Percentiles rank a stretch among this genome's conserved stretches.
Evolutionary conservation across 2,329 filamentous ascomycete species (phyloP).

Genomic region (Penicillium sp.): DNA sequence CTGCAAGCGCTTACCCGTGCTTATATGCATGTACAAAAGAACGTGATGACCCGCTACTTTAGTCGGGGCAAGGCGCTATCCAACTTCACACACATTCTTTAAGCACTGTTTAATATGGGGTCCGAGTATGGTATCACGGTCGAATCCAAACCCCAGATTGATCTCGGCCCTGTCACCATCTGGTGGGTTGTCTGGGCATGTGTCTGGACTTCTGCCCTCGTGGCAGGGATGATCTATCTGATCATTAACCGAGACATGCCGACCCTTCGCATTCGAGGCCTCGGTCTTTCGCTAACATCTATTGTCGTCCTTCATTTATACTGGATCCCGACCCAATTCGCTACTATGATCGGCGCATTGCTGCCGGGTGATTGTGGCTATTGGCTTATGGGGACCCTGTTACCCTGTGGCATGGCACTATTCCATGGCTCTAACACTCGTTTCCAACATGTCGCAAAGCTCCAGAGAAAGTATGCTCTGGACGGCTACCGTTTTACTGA

Average conservation of each 20-base stretch:
- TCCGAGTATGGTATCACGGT: constrained; percentile 31
- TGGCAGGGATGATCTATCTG: constrained; percentile 33
- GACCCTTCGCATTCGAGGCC: constrained; percentile 39
- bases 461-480: constrained; percentile 50
- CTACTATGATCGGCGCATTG: constrained; percentile 34
- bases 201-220: constrained; percentile 35
- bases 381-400: constrained; percentile 66
- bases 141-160: constrained; percentile 24
- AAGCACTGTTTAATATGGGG: constrained; percentile 24
- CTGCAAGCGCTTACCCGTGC: not conserved
- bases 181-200: constrained; percentile 30
- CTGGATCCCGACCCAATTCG: constrained; percentile 35
- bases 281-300: constrained; percentile 37
- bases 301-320: constrained; percentile 42
- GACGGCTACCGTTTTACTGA: constrained; percentile 8
- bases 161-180: constrained; percentile 24
- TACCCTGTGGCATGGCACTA: constrained; percentile 64
- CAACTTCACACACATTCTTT: constrained; percentile 18
- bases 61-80: constrained; percentile 10
- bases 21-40: not conserved
- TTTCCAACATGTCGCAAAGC: constrained; percentile 58
- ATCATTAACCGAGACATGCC: constrained; percentile 34
- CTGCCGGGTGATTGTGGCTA: constrained; percentile 57
- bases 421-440: constrained; percentile 65
- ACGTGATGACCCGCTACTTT: not conserved